Base-by-base conservation (phyloP, 495 filamentous ascomycete species). In the Lasiosphaeria hispida region DNA sequence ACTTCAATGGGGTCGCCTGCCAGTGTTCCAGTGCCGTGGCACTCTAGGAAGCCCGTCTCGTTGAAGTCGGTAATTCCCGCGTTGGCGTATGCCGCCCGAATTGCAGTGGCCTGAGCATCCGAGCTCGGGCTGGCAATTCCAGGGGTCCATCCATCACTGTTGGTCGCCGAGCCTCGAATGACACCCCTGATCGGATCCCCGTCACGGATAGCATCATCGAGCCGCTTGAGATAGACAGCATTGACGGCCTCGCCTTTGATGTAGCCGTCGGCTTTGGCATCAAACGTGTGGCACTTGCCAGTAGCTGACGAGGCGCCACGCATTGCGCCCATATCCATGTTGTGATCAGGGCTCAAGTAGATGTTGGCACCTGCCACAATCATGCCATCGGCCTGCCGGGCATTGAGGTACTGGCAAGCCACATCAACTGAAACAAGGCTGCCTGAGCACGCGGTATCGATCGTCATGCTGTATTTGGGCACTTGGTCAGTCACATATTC, bases 221-320 rank as follows among this genome's bases (percentile, higher is more conserved):
- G 69, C 9, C 65, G 65, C 66, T 88, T 89, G 7, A 73, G n/a
- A 6, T 53, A 42, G 5, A 63, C 34, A 17, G 37, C 69, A 14
- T 64, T 75, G 10, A 85, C 60, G 0, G 75, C 85, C 57, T 90
- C 87, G 1, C 72, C 87, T 10, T 84, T 71, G 0, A 64, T 78
- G 66, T 84, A 89, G 0, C 86, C 71, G 50, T 72, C 70, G 6
- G 69, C 69, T 1, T 55, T 9, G 7, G 48, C 53, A 17, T 73
- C 71, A 30, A 73, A 72, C 0, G 67, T 63, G 41, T 68, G 61
- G 47, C 64, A 72, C 37, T 18, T 36, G 11, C 48, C 48, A 4
- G 23, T 15, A 3, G 33, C 13, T 15, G 33, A 37, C 11, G 35
- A 37, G 1, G 30, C 33, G 10, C 48, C 48, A 6, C 33, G 13